Conservation (phyloP, 371 early-diverging fungal genomes). For the Mucor circinelloides region DNA sequence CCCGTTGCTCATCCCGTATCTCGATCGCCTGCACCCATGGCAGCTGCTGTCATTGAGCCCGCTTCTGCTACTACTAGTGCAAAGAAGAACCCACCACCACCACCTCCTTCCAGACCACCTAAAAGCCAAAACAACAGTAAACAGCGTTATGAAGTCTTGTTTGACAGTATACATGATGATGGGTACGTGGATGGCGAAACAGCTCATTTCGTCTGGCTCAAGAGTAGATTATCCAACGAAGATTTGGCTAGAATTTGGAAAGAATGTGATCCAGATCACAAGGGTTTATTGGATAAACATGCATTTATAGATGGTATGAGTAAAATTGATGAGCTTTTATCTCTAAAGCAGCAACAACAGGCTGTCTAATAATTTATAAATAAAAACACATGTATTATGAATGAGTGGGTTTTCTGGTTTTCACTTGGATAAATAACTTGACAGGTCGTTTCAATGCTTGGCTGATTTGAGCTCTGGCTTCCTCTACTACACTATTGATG, state of each 20-base stretch:
- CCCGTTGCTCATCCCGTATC: neutral
- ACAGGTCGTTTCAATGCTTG: constrained; percentile 49
- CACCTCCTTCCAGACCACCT: constrained; percentile 39
- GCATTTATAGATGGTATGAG: constrained; percentile 51
- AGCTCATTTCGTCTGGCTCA: constrained; percentile 33
- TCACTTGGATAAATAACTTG: constrained; percentile 58
- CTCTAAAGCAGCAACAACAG: constrained; percentile 9
- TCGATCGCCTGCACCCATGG: neutral
- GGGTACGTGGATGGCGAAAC: constrained; percentile 46
- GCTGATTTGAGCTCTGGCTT: constrained; percentile 46
- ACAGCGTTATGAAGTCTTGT: constrained; percentile 40
- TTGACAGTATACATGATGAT: constrained; percentile 41
- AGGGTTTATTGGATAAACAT: constrained; percentile 44
- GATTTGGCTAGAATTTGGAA: constrained; percentile 43
- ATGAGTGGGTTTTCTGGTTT: constrained; percentile 30
- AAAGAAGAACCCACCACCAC: constrained; percentile 39
- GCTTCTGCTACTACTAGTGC: neutral
- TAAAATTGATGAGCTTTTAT: constrained; percentile 40
- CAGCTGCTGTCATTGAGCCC: neutral
- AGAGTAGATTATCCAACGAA: constrained; percentile 37
- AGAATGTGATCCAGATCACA: constrained; percentile 42
- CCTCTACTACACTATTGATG: constrained; percentile 49
- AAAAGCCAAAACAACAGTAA: constrained; percentile 6
- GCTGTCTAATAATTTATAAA: neutral
- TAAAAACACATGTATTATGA: neutral